phyloP scores from a whole-genome alignment of 768 basidiomycete species.

The Trametes cingulata region DNA sequence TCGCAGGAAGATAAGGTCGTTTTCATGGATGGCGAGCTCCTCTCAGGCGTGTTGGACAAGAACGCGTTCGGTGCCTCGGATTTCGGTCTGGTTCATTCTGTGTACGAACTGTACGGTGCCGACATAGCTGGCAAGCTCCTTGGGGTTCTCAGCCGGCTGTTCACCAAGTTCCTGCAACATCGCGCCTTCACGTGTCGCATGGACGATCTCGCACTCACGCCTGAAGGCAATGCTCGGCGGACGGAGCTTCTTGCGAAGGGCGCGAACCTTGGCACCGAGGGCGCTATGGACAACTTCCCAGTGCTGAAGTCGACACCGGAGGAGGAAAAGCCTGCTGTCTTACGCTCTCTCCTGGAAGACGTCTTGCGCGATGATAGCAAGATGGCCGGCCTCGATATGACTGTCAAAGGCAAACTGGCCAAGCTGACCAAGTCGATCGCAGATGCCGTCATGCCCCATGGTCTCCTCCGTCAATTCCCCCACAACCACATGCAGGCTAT shows the following conservation, averaged over 20 bases:
- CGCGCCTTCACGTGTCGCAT: constrained; percentile 98
- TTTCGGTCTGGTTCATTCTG: constrained; percentile 95
- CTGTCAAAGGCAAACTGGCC: constrained; percentile 82
- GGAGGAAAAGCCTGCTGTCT: constrained; percentile 54
- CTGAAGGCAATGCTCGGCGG: constrained; percentile 73
- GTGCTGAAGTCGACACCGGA: constrained; percentile 56
- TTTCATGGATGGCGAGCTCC: constrained; percentile 90
- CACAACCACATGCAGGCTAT: constrained; percentile 99
- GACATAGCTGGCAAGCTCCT: constrained; percentile 88
- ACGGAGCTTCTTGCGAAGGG: constrained; percentile 66
- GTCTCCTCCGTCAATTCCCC: constrained; percentile 91
- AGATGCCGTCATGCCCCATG: constrained; percentile 81
- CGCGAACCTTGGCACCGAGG: constrained; percentile 75
- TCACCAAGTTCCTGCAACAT: constrained; percentile 96
- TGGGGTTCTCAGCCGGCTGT: constrained; percentile 88
- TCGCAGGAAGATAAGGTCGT: constrained; percentile 82
- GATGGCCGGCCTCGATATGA: constrained; percentile 95
- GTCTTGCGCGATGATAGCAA: constrained; percentile 94
- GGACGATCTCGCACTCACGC: constrained; percentile 93
- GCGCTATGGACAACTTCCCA: constrained; percentile 89
- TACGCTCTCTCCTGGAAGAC: constrained; percentile 78
- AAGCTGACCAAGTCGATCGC: constrained; percentile 90
- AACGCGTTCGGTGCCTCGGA: constrained; percentile 96
- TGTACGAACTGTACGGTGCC: constrained; percentile 93
- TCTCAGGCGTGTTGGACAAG: constrained; percentile 95